These are phyloP conservation scores for Samsoniella hepiali DNA, from an alignment of 2,329 filamentous ascomycete genomes.

Conservation along the genomic window DNA sequence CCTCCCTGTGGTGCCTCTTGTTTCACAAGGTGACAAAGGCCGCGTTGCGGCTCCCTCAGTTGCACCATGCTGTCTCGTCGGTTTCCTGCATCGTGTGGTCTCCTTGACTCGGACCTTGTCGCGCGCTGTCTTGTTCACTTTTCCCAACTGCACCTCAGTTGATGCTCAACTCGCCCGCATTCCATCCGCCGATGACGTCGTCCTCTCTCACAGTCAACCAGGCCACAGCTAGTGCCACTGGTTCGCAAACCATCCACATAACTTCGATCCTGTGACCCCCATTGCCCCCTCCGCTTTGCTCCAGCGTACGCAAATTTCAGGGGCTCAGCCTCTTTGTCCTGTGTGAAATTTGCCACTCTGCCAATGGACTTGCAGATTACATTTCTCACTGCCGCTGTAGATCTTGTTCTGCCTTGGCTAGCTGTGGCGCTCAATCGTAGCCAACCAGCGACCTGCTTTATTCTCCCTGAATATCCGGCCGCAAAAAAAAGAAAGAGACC, in stretches of 20 bases:
- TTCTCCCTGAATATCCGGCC: background rate
- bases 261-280: background rate
- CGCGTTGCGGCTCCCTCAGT: background rate
- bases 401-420: background rate
- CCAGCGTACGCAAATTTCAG: slow-evolving; percentile 3
- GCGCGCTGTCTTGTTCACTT: background rate
- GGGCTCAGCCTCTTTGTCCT: slow-evolving; percentile 15
- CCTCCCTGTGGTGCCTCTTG: background rate
- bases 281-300: background rate
- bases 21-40: slow-evolving; percentile 7
- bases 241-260: background rate
- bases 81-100: background rate
- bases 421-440: background rate
- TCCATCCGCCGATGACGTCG: slow-evolving; percentile 15
- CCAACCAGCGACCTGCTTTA: background rate
- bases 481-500: background rate
- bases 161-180: background rate
- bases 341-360: background rate
- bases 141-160: background rate
- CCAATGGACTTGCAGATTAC: background rate
- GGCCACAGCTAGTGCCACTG: background rate
- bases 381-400: slow-evolving; percentile 1
- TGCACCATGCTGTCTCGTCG: background rate
- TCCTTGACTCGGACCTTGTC: slow-evolving; percentile 2
- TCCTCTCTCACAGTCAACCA: background rate